A percentile compares a stretch with the other conserved stretches of the same genome.
Evolutionary conservation across 345 rosid genomes (phyloP).

Genomic region (Aquilaria sinensis): DNA sequence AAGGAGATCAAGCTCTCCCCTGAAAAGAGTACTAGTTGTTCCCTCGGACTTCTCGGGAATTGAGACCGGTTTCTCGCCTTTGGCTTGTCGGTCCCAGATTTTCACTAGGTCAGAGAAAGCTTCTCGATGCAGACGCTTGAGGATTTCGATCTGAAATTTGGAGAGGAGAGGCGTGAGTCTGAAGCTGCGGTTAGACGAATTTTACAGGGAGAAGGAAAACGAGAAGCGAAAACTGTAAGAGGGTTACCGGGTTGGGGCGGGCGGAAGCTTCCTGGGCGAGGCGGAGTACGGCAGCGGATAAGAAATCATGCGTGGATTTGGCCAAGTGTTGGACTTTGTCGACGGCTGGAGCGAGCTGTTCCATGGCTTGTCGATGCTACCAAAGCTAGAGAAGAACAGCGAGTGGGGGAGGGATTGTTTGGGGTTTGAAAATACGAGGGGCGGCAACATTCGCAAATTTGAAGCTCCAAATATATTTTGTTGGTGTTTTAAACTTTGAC

Average conservation of each 20-base stretch:
- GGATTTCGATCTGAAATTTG: conserved; percentile 64
- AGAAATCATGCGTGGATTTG: conserved; percentile 42
- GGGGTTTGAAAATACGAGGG: too few species aligned
- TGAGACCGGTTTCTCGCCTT: conserved; percentile 56
- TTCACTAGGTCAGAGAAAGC: conserved; percentile 73
- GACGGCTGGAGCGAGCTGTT: conserved; percentile 20
- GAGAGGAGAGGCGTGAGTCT: conserved; percentile 3
- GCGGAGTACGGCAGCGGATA: conserved; percentile 25
- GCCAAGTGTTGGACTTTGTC: conserved; percentile 40
- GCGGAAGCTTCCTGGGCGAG: conserved; percentile 22
- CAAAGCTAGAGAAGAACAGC: too few species aligned
- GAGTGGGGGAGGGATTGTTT: too few species aligned
- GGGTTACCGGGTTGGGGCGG: conserved; percentile 55
- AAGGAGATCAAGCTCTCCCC: conserved; percentile 59
- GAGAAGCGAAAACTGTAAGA: neutral
- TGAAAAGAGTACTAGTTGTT: conserved; percentile 50
- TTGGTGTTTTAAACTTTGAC: too few species aligned
- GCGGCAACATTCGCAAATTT: too few species aligned
- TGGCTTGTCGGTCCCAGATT: conserved; percentile 78
- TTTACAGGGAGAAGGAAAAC: too few species aligned
- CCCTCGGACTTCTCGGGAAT: conserved; percentile 37
- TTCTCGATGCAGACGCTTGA: conserved; percentile 83
- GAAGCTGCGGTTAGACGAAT: neutral
- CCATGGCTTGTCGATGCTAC: too few species aligned
- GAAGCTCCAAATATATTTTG: too few species aligned